Evolutionary conservation across 2,329 filamentous ascomycete genomes (phyloP).

Genomic region (Dactylellina sp.): DNA sequence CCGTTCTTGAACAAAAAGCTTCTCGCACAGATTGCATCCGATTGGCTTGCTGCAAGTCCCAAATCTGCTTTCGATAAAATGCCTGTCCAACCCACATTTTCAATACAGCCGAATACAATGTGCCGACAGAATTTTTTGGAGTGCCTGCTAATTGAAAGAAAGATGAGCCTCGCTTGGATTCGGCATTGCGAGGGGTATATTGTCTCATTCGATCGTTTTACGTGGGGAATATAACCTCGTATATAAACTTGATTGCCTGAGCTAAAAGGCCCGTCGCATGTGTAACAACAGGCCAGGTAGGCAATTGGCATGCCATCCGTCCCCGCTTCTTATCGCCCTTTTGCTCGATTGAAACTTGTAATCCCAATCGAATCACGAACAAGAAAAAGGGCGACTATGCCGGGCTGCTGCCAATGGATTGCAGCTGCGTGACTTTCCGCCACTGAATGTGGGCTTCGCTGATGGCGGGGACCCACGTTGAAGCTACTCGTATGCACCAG

Average conservation of each 20-base stretch:
- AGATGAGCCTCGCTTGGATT: constrained; percentile 33
- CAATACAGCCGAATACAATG: background rate
- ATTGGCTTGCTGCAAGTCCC: constrained; percentile 42
- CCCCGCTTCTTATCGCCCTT: constrained; percentile 36
- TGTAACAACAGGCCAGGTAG: constrained; percentile 23
- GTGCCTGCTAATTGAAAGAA: background rate
- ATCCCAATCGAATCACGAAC: constrained; percentile 30
- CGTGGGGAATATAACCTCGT: constrained; percentile 21
- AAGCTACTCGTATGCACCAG: constrained; percentile 22
- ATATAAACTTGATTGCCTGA: background rate
- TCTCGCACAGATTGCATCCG: constrained; percentile 33
- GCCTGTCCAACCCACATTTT: constrained; percentile 19
- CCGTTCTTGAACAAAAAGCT: background rate
- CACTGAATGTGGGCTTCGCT: constrained; percentile 20
- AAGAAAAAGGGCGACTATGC: constrained; percentile 5
- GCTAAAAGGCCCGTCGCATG: constrained; percentile 17
- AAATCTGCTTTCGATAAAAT: constrained; percentile 51
- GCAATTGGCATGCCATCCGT: background rate
- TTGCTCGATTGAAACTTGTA: constrained; percentile 26
- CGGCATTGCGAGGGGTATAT: constrained; percentile 46
- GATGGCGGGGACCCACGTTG: constrained; percentile 37
- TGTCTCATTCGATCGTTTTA: background rate
- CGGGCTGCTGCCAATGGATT: constrained; percentile 9
- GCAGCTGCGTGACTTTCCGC: constrained; percentile 47
- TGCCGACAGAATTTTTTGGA: background rate